Base-by-base conservation (phyloP, 495 filamentous ascomycete species). In the Amorphotheca resinae region DNA sequence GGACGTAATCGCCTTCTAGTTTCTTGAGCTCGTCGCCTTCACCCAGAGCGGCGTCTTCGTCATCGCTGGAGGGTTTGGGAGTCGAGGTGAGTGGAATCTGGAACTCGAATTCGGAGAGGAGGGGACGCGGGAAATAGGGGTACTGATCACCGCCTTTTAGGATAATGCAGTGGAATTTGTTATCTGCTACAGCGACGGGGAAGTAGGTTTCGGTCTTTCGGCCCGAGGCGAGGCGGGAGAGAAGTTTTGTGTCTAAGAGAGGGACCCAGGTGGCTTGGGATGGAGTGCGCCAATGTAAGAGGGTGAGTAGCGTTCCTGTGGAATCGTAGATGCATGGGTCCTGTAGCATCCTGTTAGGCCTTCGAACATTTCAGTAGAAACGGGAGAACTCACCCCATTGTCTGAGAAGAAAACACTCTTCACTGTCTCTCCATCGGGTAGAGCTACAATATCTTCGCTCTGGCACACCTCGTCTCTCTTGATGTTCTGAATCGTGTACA, bases 81-180 rank as follows among this genome's bases (percentile, higher is more conserved):
- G 64, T 62, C 2, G 71, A 74, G 4, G 78, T 75, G 31, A 94
- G 64, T 1, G 91, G 91, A 17, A 96, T 74, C 34, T 77, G 71
- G 65, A 98, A 93, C 31, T 89, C 86, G 54, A 96, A 96, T 61
- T 98, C 91, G 46, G 76, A 84, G 28, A 98, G 81, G 32, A 95
- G 64, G 0, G 91, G 87, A 4, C 86, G 80, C 0, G 91, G 91
- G 65, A 95, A 96, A 67, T 94, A 95, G 2, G 91, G 91, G 58
- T 95, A 77, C 55, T 80, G 72, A 54, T 98, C 93, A 9, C 80
- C 82, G 42, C 91, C 91, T 57, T 98, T 96, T 51, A 98, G 80
- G 51, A 98, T 96, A 61, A 96, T 95, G 63, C 93, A 96, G 65
- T 96, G 88, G 61, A 98, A 98, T 55, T 84, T 93, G 50, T 80